Evolutionary conservation across 768 basidiomycete species (phyloP).

Genomic region (Ramaria sp.): DNA sequence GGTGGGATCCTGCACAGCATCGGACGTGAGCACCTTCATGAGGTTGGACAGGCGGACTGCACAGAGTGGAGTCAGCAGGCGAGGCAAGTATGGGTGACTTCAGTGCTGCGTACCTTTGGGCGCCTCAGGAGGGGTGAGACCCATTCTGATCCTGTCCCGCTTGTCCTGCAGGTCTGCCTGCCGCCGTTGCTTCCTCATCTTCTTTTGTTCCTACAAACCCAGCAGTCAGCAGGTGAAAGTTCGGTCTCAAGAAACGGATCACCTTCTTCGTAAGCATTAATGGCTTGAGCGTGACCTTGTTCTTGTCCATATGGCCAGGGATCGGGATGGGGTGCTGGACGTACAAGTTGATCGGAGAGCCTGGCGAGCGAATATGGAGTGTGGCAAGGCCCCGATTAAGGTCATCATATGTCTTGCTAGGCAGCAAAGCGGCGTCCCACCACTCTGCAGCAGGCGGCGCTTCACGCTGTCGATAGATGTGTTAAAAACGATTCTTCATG

Average conservation of each 20-base stretch:
- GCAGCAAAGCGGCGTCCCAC: constrained; percentile 91
- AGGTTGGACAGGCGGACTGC: constrained; percentile 87
- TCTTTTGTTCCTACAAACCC: constrained; percentile 71
- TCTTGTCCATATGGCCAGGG: constrained; percentile 82
- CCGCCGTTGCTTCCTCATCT: constrained; percentile 84
- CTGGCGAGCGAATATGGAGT: constrained; percentile 51
- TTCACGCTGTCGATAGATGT: constrained; percentile 42
- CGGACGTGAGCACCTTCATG: constrained; percentile 95
- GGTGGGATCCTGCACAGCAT: constrained; percentile 95
- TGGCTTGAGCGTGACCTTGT: constrained; percentile 65
- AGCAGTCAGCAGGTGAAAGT: background rate
- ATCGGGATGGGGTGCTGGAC: constrained; percentile 97
- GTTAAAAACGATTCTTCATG: background rate
- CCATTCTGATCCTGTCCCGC: constrained; percentile 91
- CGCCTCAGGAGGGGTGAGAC: constrained; percentile 86
- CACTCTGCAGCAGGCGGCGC: constrained; percentile 89
- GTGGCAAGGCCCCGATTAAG: constrained; percentile 43
- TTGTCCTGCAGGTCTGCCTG: constrained; percentile 89
- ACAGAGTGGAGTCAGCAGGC: constrained; percentile 8
- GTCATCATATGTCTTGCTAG: constrained; percentile 72
- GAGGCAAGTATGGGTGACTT: background rate
- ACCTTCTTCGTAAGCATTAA: constrained; percentile 91
- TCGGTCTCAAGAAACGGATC: background rate
- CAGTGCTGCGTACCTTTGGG: constrained; percentile 64
- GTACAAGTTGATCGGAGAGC: constrained; percentile 79